Evolutionary conservation across 2,329 filamentous ascomycete genomes (phyloP), one percentile per base, ranked within the genome.

Genomic region (Monosporascus sp.): DNA sequence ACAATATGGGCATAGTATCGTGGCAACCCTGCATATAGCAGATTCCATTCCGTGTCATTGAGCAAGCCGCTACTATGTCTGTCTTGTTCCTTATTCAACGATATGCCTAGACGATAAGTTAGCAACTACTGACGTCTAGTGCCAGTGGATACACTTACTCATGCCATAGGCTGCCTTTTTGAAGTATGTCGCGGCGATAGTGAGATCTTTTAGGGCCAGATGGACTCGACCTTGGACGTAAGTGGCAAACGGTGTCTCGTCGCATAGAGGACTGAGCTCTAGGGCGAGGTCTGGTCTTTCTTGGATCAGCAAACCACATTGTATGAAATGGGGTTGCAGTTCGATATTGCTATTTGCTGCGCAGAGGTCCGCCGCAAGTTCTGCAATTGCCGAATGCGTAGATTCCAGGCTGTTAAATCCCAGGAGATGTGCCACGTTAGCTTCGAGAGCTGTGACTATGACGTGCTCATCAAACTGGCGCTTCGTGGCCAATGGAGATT

Each of bases 1-100:
- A 92, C 81, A 49, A 97, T 82, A 68, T 99, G 94, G 42, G 86
- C 84, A 69, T 95, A 95, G 72, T 97, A 99, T 57, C 82, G 85
- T 5, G 90, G 81, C 41, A 92, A 78, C 2, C 93, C 94, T 52
- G 83, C 82, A 65, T 91, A 81, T 24, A 87, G 69, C 6, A 83
- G 70, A 36, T 79, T 81, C 77, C 85, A 86, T 59, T 96, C 90
- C 2, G 86, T 83, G 24, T 90, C 83, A 51, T 88, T 85, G 22
- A 97, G 78, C 15, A 96, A 80, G 8, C 84, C 83, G 44, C 79
- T 76, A 61, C 81, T 85, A 57, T 83, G 80, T 18, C 77, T 74
- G 48, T 80, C 75, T 2, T 72, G 64, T 45, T 76, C 67, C n/a
- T 74, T 70, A 52, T 75, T 72, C 38, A 48, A 55, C 25, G 73